Evolutionary conservation across 2,329 filamentous ascomycete species (phyloP), one percentile per base, ranked within the genome.

Genomic region (Claviceps capensis): DNA sequence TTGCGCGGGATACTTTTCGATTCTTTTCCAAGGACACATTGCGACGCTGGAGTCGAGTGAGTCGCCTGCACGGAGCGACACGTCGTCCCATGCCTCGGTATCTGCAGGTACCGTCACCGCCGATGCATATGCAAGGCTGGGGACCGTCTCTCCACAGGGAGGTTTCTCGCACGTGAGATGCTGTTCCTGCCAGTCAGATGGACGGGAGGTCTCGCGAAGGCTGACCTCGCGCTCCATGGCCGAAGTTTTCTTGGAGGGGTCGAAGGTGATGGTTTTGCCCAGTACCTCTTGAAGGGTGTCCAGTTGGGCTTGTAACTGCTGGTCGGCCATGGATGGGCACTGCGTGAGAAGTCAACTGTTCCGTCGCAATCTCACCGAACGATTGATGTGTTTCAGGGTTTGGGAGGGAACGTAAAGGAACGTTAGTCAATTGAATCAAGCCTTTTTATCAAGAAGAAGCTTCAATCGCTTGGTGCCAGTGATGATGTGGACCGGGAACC

Each of bases 1-100:
- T 51, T 67, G 72, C 55, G 77, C 73, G 0, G 80, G 78, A 58
- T 83, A 88, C 19, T 70, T 72, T 26, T 69, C 64, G 23, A 87
- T 66, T 0, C 79, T 67, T 23, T 69, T 68, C 71, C 76, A 80
- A 0, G 77, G 69, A 41, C 71, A 72, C 56, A 82, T 77, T 1
- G 51, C 48, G 16, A 67, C 62, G 0, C 59, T 49, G 11, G 61
- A 49, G 1, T 58, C 54, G 4, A 62, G 49, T 2, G 57, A 49
- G 22, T 67, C 56, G 1, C 63, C 64, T 7, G 56, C 50, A 3
- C 46, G 51, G 44, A 67, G 64, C 2, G 38, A 40, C 6, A 56
- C 56, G 44, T 48, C 58, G 51, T 65, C 61, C 26, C 62, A 59
- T 1, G 40, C 44, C 19, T 43, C n/a, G 26, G 30, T 34, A 34